Base-by-base conservation (phyloP, 2,329 filamentous ascomycete species). In the Hortaea sp. region DNA sequence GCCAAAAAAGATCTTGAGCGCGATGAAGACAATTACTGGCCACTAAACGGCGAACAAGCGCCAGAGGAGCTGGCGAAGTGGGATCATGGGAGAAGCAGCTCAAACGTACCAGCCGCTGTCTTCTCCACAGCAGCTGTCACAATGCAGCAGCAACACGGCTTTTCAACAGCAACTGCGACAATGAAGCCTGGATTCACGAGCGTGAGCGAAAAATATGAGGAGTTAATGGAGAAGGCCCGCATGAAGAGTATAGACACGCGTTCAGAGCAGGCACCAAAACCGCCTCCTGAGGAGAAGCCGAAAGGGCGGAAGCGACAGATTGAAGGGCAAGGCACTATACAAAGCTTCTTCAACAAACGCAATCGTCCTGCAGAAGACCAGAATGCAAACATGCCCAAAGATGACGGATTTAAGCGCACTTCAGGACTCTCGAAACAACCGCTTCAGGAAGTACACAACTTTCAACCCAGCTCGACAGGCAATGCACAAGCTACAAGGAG, bases 1-100 rank as follows among this genome's bases (percentile, higher is more conserved):
- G 60, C 63, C 41, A 58, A 71, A 51, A 50, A 58, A 32, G 54
- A 55, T 46, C 73, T 82, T 65, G 75, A 75, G 47, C 73, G 68
- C 39, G 68, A 72, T 0, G 79, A 85, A 56, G 87, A 92, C 60
- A 77, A 85, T 51, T 60, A 75, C 7, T 87, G 81, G 66, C 83
- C 85, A 0, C 57, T 78, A 3, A 79, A 83, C 41, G 84, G 83
- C 4, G 70, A 75, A 58, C 71, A 69, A 42, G 57, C 56, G 56
- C 27, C 48, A 51, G 62, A 45, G 53, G 65, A 56, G 53, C 44
- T 34, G 47, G 55, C 48, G 4, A 65, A 63, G 49, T 72, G 69
- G 67, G 63, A 69, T 37, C 49, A 55, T 10, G 50, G 52, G 29
- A 56, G 42, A 44, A 30, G 29, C n/a, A 37, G 28, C 34, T 5